Percentiles rank a stretch among this genome's conserved stretches.
phyloP scores from a whole-genome alignment of 2,329 filamentous ascomycete genomes.

The Raffaelea albimanens region DNA sequence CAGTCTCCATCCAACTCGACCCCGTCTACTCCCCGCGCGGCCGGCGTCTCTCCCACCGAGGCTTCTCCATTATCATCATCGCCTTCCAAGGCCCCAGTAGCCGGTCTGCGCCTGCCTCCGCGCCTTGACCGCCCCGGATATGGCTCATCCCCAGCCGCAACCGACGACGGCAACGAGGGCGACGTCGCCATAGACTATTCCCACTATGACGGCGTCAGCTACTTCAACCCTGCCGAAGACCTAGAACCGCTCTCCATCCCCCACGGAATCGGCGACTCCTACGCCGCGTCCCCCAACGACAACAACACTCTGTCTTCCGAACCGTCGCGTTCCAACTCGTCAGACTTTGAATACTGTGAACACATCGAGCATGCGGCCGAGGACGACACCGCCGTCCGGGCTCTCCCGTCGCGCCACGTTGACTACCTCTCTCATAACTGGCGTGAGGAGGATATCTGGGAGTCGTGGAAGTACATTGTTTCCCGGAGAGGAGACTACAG shows the following conservation, averaged over 20 bases:
- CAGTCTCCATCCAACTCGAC: constrained; percentile 42
- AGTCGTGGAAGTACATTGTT: constrained; percentile 89
- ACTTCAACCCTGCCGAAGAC: constrained; percentile 32
- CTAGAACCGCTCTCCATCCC: constrained; percentile 43
- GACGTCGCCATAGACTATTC: constrained; percentile 18
- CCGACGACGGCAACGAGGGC: constrained; percentile 9
- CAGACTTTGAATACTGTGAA: constrained; percentile 41
- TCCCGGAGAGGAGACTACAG: constrained; percentile 69
- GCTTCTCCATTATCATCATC: constrained; percentile 47
- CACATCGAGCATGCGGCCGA: constrained; percentile 51
- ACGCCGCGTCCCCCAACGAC: constrained; percentile 43
- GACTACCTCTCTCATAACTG: constrained; percentile 91
- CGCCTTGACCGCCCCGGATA: constrained; percentile 36
- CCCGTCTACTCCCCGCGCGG: constrained; percentile 45
- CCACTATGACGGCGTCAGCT: constrained; percentile 36
- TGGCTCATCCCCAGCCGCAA: constrained; percentile 26
- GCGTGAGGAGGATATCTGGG: constrained; percentile 95
- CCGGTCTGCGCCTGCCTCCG: constrained; percentile 52
- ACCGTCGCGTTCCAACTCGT: constrained; percentile 48
- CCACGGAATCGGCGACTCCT: constrained; percentile 35
- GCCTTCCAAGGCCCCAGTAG: constrained; percentile 46
- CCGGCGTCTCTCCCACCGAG: constrained; percentile 35
- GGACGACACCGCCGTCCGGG: constrained; percentile 69
- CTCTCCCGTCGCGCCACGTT: constrained; percentile 77
- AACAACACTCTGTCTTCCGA: constrained; percentile 40